Percentiles rank a stretch among this genome's conserved stretches.
phyloP scores from a whole-genome alignment of 1,284 basidiomycete species.

The Ceratobasidium sp. region DNA sequence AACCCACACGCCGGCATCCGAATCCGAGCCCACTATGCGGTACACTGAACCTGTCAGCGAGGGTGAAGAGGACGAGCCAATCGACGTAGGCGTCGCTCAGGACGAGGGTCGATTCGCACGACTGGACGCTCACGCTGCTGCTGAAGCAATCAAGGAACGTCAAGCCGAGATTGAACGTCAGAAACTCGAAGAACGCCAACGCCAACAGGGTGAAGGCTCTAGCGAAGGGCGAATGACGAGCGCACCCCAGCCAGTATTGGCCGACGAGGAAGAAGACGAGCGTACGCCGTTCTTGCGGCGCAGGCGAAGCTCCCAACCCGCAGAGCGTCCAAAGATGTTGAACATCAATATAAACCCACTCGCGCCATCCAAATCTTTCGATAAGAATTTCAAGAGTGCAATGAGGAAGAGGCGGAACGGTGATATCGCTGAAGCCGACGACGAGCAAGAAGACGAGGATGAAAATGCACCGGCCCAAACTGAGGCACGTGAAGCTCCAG shows the following conservation, averaged over 20 bases:
- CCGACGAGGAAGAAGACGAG: slow-evolving; percentile 52
- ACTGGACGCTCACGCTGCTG: slow-evolving; percentile 70
- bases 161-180: slow-evolving; percentile 67
- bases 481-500: slow-evolving; percentile 47
- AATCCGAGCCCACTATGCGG: slow-evolving; percentile 47
- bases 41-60: slow-evolving; percentile 91
- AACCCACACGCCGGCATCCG: slow-evolving; percentile 56
- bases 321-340: slow-evolving; percentile 54
- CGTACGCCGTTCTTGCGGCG: slow-evolving; percentile 52
- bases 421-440: slow-evolving; percentile 49
- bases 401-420: slow-evolving; percentile 49
- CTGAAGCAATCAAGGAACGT: slow-evolving; percentile 82
- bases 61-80: slow-evolving; percentile 84
- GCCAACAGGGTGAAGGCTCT: slow-evolving; percentile 36
- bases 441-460: slow-evolving; percentile 50
- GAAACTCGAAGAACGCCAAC: slow-evolving; percentile 40
- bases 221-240: slow-evolving; percentile 40
- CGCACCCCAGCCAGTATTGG: slow-evolving; percentile 48
- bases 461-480: slow-evolving; percentile 53
- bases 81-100: slow-evolving; percentile 67
- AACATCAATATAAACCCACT: slow-evolving; percentile 88
- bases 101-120: slow-evolving; percentile 84
- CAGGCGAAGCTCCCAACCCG: slow-evolving; percentile 44
- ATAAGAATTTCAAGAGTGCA: slow-evolving; percentile 75
- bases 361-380: slow-evolving; percentile 78